Percentiles rank a stretch among this genome's conserved stretches.
phyloP scores from a whole-genome alignment of 192 early-diverging fungal species.

The Neocallimastix lanati region DNA sequence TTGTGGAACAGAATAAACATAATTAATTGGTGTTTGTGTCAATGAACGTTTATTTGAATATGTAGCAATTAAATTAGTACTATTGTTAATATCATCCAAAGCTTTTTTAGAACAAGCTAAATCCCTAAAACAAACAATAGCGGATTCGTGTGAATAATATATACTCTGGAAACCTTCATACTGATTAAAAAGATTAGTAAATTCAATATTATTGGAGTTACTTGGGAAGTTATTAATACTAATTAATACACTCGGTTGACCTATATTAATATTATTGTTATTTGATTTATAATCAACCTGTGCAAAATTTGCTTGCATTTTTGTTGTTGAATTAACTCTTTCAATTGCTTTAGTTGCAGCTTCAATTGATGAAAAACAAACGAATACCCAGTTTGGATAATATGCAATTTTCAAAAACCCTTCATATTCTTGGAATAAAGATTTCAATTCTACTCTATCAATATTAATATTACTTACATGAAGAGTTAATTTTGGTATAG shows the following conservation, averaged over 20 bases:
- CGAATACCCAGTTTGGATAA: constrained; percentile 4
- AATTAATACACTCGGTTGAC: background rate
- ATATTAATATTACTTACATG: constrained; percentile 3
- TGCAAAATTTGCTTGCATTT: constrained; percentile 7
- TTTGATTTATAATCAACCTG: constrained; percentile 2
- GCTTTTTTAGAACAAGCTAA: background rate
- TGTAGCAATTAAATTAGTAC: constrained; percentile 3
- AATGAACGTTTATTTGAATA: background rate
- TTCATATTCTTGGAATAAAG: background rate
- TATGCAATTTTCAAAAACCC: constrained; percentile 3
- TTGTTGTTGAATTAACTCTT: background rate
- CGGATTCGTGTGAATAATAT: background rate
- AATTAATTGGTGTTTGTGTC: background rate
- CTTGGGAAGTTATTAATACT: constrained; percentile 2
- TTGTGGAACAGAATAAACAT: background rate
- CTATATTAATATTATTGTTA: constrained; percentile 1
- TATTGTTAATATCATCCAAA: constrained; percentile 1
- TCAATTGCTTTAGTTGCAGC: constrained; percentile 1
- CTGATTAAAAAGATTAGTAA: constrained; percentile 3
- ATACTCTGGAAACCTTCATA: constrained; percentile 1
- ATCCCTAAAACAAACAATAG: background rate
- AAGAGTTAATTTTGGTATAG: constrained; percentile 2
- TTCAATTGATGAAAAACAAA: background rate
- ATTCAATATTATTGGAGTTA: background rate
- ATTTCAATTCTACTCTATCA: constrained; percentile 3